Evolutionary conservation across 257 asterid species (phyloP).

Genomic region (Anisodus tanguticus): DNA sequence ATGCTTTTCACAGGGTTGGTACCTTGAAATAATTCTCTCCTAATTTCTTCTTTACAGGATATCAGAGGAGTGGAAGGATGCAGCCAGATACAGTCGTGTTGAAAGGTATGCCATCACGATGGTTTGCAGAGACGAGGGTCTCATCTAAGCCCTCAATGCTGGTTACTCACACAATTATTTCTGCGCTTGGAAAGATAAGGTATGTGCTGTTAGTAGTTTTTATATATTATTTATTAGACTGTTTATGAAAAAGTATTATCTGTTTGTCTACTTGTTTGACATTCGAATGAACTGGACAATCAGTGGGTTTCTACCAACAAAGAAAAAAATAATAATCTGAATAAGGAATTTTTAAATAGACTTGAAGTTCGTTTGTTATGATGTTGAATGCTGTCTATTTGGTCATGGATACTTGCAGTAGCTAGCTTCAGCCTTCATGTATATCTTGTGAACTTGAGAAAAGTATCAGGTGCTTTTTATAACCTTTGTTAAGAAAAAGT

Average conservation of each 20-base stretch:
- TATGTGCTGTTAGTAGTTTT: slow-evolving; percentile 28
- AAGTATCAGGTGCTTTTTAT: not conserved
- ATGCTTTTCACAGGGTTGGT: slow-evolving; percentile 13
- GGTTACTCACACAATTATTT: slow-evolving; percentile 84
- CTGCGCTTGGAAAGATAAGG: slow-evolving; percentile 89
- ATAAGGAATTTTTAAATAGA: too few species aligned
- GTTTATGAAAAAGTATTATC: not conserved
- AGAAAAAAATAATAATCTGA: too few species aligned
- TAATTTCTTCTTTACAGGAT: slow-evolving; percentile 48
- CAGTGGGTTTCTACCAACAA: too few species aligned
- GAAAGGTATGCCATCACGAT: slow-evolving; percentile 94
- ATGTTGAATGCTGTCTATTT: not conserved
- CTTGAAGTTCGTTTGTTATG: not conserved
- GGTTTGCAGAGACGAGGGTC: slow-evolving; percentile 97
- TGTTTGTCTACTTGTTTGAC: slow-evolving; percentile 12
- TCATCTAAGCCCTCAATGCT: slow-evolving; percentile 98
- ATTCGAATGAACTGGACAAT: not conserved
- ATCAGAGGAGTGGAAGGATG: slow-evolving; percentile 57
- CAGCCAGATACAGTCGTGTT: slow-evolving; percentile 87
- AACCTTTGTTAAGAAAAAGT: not conserved
- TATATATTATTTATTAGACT: not conserved
- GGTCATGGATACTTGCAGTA: not conserved
- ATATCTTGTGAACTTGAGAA: slow-evolving; percentile 16
- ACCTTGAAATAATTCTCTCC: not conserved
- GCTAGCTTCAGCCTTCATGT: not conserved